Base-by-base conservation (phyloP, 306 rosid genomes). In the Hippophae rhamnoides region DNA sequence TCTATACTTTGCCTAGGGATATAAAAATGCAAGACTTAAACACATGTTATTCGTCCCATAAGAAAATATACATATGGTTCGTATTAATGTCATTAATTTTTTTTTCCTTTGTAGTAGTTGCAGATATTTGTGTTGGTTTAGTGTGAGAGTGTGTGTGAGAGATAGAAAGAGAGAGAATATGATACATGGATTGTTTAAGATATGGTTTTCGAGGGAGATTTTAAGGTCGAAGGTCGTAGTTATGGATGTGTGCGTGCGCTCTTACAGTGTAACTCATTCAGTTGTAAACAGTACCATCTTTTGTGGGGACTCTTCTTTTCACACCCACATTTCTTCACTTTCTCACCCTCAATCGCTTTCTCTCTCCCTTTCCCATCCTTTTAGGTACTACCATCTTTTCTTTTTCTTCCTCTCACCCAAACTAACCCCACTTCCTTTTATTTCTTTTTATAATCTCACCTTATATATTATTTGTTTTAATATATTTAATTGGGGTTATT, bases 181-280 rank as follows among this genome's bases (percentile, higher is more conserved):
- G 3, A 31, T 31, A 31, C 4, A 2, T 31, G 0, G 38, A n/a
- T 31, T 2, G 38, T 31, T 31, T 31, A 31, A 31, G 78, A 62
- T 71, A 86, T 78, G 72, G 64, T 76, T 82, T 78, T 82, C 81
- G 49, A 6, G 49, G 76, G 84, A 79, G 84, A 80, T 78, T 84
- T 61, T 84, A 87, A 78, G 93, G 96, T 80, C 89, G 71, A 69
- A 63, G 58, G 94, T 84, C 93, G 58, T 69, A 80, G 86, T 87
- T 83, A 60, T 73, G 75, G 93, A 84, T 84, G 87, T 80, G 79
- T 62, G 81, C 81, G 73, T 80, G 74, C 74, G 56, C 82, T 76
- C 81, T 81, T 74, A 62, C 86, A 66, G 4, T 31, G 5, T 31
- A 31, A 31, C 88, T 65, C 46, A 56, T 56, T 43, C 2, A 13